Evolutionary conservation across 805 yeast species (phyloP).

Genomic region (Myxozyma mucilagina): DNA sequence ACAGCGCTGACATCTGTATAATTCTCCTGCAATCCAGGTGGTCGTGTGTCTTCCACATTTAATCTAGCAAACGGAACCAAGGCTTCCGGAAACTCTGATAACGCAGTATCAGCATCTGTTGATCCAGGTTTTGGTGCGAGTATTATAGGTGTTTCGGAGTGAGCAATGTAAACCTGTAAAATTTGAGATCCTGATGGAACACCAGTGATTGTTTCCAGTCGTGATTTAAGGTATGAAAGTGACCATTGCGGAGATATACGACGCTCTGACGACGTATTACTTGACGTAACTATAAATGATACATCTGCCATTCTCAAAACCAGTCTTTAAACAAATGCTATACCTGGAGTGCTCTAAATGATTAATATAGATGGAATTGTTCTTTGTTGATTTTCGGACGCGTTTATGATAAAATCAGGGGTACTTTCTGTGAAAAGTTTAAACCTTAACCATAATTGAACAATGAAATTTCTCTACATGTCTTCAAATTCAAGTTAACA

Average conservation of each 20-base stretch:
- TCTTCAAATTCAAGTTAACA: background rate
- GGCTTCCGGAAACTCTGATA: conserved; percentile 8
- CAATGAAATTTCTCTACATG: background rate
- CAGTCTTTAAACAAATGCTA: background rate
- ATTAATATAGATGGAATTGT: background rate
- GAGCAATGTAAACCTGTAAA: conserved; percentile 19
- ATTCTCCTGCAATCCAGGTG: conserved; percentile 36
- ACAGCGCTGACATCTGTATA: conserved; percentile 41
- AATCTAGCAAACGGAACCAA: conserved; percentile 25
- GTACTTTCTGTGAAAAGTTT: background rate
- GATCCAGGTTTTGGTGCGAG: conserved; percentile 10
- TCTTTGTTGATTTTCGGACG: background rate
- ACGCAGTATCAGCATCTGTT: conserved; percentile 8
- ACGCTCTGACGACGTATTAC: conserved; percentile 67
- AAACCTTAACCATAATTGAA: background rate
- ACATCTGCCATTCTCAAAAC: conserved; percentile 46
- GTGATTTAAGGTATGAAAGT: conserved; percentile 51
- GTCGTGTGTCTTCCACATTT: conserved; percentile 45
- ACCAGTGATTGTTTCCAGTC: conserved; percentile 73
- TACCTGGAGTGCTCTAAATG: background rate
- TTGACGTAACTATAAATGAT: conserved; percentile 60
- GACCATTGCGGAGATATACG: conserved; percentile 65
- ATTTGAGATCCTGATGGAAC: conserved; percentile 60
- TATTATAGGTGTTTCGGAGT: conserved; percentile 11
- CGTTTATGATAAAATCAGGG: background rate